phyloP scores from a whole-genome alignment of 169 alveolate genomes.

The Plasmodium ovale region DNA sequence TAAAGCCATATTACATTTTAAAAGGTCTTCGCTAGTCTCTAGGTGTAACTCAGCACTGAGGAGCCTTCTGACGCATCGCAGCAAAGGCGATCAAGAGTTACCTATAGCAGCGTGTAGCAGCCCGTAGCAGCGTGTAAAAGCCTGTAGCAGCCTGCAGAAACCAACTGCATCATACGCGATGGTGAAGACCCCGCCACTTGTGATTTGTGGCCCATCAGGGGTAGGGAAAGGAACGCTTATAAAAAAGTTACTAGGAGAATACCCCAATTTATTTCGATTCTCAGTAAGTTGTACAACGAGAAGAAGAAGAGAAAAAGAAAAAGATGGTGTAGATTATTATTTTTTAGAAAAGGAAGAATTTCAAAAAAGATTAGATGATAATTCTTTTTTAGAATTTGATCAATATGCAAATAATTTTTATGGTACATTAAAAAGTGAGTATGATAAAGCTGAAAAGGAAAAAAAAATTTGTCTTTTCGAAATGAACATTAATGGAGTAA shows the following conservation, averaged over 20 bases:
- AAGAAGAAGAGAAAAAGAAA: conserved; percentile 87
- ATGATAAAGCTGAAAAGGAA: conserved; percentile 79
- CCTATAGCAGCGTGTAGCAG: too few relatives aligned
- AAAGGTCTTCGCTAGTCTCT: too few relatives aligned
- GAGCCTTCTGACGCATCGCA: too few relatives aligned
- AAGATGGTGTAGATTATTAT: conserved; percentile 88
- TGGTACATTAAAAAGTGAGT: conserved; percentile 88
- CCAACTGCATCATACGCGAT: too few relatives aligned
- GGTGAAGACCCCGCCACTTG: conserved; percentile 81
- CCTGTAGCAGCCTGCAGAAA: too few relatives aligned
- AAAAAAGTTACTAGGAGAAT: conserved; percentile 78
- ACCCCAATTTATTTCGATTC: conserved; percentile 81
- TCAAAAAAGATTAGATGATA: conserved; percentile 81
- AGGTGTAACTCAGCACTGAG: too few relatives aligned
- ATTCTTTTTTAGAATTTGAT: conserved; percentile 88
- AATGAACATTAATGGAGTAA: conserved; percentile 91
- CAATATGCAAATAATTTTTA: conserved; percentile 89
- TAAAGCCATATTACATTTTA: too few relatives aligned
- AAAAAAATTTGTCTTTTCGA: conserved; percentile 89
- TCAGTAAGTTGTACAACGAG: conserved; percentile 92
- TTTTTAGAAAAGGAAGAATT: conserved; percentile 88
- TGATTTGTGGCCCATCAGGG: conserved; percentile 94
- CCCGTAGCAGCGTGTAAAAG: too few relatives aligned
- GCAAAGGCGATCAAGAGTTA: too few relatives aligned
- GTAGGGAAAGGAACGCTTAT: conserved; percentile 93